phyloP scores from a whole-genome alignment of 2,329 filamentous ascomycete species.

The Epichloe sylvatica region DNA sequence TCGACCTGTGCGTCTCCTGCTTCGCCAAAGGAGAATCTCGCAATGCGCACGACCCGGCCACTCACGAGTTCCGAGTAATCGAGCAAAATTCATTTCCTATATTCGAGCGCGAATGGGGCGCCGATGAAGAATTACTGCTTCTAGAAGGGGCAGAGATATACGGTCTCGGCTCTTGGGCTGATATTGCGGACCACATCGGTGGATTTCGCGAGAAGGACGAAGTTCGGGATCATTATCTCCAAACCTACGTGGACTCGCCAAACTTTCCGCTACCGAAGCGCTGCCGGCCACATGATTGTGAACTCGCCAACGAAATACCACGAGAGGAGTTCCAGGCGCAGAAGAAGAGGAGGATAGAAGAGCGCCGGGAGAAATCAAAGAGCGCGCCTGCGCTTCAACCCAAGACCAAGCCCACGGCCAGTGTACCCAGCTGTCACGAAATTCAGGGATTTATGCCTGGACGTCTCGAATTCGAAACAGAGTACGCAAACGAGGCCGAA shows the following conservation, averaged over 20 bases:
- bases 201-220: conserved; percentile 91
- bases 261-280: conserved; percentile 77
- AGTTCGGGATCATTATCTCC: conserved; percentile 84
- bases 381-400: conserved; percentile 70
- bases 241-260: conserved; percentile 71
- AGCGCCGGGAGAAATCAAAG: conserved; percentile 75
- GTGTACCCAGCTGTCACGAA: conserved; percentile 91
- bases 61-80: conserved; percentile 83
- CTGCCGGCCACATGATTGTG: conserved; percentile 69
- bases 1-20: conserved; percentile 92
- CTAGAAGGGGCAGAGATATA: conserved; percentile 94
- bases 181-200: conserved; percentile 95
- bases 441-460: conserved; percentile 98
- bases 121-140: conserved; percentile 87
- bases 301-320: conserved; percentile 64
- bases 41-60: conserved; percentile 72
- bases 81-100: conserved; percentile 98
- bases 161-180: conserved; percentile 90
- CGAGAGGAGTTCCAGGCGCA: conserved; percentile 84
- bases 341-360: conserved; percentile 88
- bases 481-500: conserved; percentile 95
- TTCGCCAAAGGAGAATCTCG: conserved; percentile 72
- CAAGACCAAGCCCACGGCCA: conserved; percentile 91
- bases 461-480: conserved; percentile 90
- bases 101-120: conserved; percentile 88